Base-by-base conservation (phyloP, 164 flowering plant species). In the Hamamelis virginiana region DNA sequence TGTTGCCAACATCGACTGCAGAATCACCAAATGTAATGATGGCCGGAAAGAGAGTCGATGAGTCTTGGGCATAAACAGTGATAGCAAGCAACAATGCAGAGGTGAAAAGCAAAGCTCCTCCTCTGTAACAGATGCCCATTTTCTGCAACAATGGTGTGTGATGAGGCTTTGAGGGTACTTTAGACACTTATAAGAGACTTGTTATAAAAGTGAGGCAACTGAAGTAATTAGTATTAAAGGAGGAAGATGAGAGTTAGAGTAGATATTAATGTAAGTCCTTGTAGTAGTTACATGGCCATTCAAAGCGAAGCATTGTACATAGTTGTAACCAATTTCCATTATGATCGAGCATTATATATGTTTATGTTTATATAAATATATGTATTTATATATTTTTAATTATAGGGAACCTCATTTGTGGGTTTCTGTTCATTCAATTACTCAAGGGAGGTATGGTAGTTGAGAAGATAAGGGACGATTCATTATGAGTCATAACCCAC, bases 11-110 rank as follows among this genome's bases (percentile, higher is more conserved):
- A 79, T 94, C 98, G 0, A 92, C 98, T 0, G 81, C 80, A 0
- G 98, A 92, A 56, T 95, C 99, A 0, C 99, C 99, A 47, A 95
- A 95, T 0, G 90, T 83, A 12, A 91, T 81, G 65, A 95, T 86
- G 13, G 92, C 97, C 0, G 99, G 97, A 21, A 95, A 92, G 43
- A 10, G 12, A 5, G 63, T 60, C 4, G 60, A 23, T 3, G 43
- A 8, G 9, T 27, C 46, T n/a, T 60, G 63, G 11, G 45, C 63
- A 33, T 38, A 1, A 5, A 60, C 63, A 60, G 4, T 44, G 18
- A 33, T 59, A 15, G 59, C 59, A 5, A 10, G 19, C 28, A 60
- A 8, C 63, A 60, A 8, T 3, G 18, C 63, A 18, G 33, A 60
- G 33, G 63, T 44, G 8, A 60, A 21, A 28, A 22, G 12, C 8